Conservation (phyloP, 306 rosid species). For the Medicago arabica region DNA sequence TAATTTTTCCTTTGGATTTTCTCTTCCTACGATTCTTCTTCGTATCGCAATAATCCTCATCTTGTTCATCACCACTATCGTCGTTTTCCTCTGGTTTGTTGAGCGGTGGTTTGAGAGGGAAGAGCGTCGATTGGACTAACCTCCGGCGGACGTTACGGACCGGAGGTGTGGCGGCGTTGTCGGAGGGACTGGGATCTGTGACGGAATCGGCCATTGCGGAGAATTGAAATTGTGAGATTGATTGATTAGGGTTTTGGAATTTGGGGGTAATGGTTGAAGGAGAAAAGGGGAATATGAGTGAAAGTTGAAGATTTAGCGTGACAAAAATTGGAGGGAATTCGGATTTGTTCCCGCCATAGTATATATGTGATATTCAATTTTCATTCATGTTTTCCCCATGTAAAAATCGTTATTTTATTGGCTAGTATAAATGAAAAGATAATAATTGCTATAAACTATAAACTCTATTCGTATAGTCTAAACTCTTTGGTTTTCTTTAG, state of each 20-base stretch:
- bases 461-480: too few species aligned
- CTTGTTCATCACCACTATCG: conserved; percentile 42
- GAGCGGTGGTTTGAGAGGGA: conserved; percentile 57
- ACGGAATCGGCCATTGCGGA: conserved; percentile 33
- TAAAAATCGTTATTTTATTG: too few species aligned
- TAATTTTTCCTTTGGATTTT: conserved; percentile 50
- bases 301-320: neutral
- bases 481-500: too few species aligned
- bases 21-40: conserved; percentile 55
- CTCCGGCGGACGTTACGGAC: conserved; percentile 53
- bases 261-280: conserved; percentile 11
- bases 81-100: conserved; percentile 45
- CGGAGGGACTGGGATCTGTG: conserved; percentile 35
- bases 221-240: conserved; percentile 10
- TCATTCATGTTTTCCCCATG: too few species aligned
- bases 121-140: conserved; percentile 76
- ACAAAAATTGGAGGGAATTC: conserved; percentile 41
- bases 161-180: conserved; percentile 31
- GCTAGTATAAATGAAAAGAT: too few species aligned
- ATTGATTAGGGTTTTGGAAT: conserved; percentile 34
- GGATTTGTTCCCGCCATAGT: conserved; percentile 17
- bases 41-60: conserved; percentile 55
- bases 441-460: too few species aligned
- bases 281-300: neutral
- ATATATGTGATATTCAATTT: neutral